Percentiles rank a stretch among this genome's conserved stretches.
phyloP scores from a whole-genome alignment of 73 alveolate genomes.

The Tetrahymena elliotti region DNA sequence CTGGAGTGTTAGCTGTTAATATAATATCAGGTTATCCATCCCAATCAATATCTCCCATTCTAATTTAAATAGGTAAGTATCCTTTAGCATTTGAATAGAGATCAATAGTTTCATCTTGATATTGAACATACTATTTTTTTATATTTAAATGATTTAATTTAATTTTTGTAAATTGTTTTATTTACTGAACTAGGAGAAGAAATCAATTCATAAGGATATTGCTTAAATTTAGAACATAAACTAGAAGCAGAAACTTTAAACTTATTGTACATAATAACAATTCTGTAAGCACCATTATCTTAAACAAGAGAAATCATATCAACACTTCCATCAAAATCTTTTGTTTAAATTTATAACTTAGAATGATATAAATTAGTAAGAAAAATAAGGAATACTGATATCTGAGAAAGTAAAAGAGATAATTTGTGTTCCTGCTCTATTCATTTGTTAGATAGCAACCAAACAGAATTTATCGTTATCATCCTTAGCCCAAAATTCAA shows the following conservation, averaged over 20 bases:
- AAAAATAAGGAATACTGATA: background rate
- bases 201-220: background rate
- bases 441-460: background rate
- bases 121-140: background rate
- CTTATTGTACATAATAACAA: background rate
- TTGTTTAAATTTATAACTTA: background rate
- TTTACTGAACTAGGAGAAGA: background rate
- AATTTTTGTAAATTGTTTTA: background rate
- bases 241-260: background rate
- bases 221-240: background rate
- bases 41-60: background rate
- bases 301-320: background rate
- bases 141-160: background rate
- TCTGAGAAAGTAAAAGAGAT: slow-evolving; percentile 8
- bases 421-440: background rate
- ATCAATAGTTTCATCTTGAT: background rate
- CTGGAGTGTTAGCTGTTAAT: background rate
- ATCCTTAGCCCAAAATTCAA: slow-evolving; percentile 34
- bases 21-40: background rate
- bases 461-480: slow-evolving; percentile 12
- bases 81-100: background rate
- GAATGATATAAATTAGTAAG: background rate
- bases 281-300: background rate
- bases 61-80: background rate
- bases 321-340: background rate